Base-by-base conservation (phyloP, 1,139 yeast species). In the Debaryomyces robertsiae region DNA sequence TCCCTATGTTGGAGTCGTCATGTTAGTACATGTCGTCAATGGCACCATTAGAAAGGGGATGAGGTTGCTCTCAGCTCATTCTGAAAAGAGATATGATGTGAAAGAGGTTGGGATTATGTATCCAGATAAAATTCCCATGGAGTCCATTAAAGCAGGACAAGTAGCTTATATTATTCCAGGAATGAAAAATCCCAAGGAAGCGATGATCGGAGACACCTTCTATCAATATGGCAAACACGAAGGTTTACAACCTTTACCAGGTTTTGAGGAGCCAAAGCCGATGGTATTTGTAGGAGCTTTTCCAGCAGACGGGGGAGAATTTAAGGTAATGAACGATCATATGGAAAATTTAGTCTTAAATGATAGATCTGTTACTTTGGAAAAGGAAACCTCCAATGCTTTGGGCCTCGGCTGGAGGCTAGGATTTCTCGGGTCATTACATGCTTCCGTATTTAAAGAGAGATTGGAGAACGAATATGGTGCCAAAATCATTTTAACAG, bases 281-380 rank as follows among this genome's bases (percentile, higher is more conserved):
- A 93, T 93, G 98, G 98, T 93, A 5, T 93, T 91, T 61, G 95
- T 93, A 32, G 98, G 98, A 6, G 98, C 98, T 0, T 93, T 90
- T 54, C 98, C 98, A 0, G 94, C 96, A 0, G 96, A 91, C 57
- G 96, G 96, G 3, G 78, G 85, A 1, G 96, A 91, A 53, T 93
- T 91, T 60, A 87, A 86, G 46, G 84, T 81, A 29, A 74, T 93
- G 71, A 96, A 93, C 55, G 98, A 93, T 53, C 87, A 90, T 59
- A 82, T 93, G 61, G 87, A 84, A 50, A 90, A 90, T 54, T 71
- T 93, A 47, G 95, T 91, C 1, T 70, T 93, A 45, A 93, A 93
- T 57, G 98, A 93, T 58, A 77, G 98, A 53, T 84, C 96, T 1
- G 98, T 93, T 2, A 82, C 93, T 0, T 71, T 93, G 39, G 91